Percentiles rank a stretch among this genome's conserved stretches.
These are phyloP conservation scores for Exophiala sp. DNA, from an alignment of 2,329 filamentous ascomycete species.

Conservation along the genomic window DNA sequence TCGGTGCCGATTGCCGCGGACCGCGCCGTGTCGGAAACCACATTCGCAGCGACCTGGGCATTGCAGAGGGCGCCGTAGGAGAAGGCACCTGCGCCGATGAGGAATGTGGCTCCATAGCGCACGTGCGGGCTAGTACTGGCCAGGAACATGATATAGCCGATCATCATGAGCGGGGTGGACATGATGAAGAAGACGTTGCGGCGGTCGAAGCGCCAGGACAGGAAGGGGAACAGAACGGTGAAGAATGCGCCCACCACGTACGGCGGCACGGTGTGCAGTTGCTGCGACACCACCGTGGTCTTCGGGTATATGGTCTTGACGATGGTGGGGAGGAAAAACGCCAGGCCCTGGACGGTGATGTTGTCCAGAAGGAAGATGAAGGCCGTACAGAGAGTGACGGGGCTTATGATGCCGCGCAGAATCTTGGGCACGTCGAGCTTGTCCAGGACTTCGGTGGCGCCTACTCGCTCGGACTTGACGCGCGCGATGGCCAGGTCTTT, in stretches of 20 bases:
- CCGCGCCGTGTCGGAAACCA: slow-evolving; percentile 64
- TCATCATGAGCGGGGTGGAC: slow-evolving; percentile 58
- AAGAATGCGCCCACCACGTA: slow-evolving; percentile 64
- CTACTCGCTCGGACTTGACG: slow-evolving; percentile 63
- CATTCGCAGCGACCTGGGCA: slow-evolving; percentile 63
- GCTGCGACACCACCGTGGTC: slow-evolving; percentile 54
- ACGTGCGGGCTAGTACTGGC: slow-evolving; percentile 48
- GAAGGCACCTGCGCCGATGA: slow-evolving; percentile 61
- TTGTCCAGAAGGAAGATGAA: slow-evolving; percentile 61
- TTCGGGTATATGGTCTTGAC: slow-evolving; percentile 61
- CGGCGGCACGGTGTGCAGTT: slow-evolving; percentile 64
- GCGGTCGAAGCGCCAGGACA: slow-evolving; percentile 56
- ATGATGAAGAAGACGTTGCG: slow-evolving; percentile 57
- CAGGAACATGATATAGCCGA: slow-evolving; percentile 66
- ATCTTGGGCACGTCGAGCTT: slow-evolving; percentile 56
- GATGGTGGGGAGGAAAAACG: slow-evolving; percentile 66
- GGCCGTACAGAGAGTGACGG: slow-evolving; percentile 53
- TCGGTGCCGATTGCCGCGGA: slow-evolving; percentile 60
- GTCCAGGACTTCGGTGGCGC: slow-evolving; percentile 58
- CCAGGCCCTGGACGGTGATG: slow-evolving; percentile 64
- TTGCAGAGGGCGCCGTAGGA: slow-evolving; percentile 59
- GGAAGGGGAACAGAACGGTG: slow-evolving; percentile 55
- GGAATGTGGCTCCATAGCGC: slow-evolving; percentile 64
- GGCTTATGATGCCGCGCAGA: slow-evolving; percentile 57
- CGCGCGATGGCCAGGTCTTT: slow-evolving; percentile 61